Base-by-base conservation (phyloP, 441 rosid species). In the Euphorbia schlechtendalii region DNA sequence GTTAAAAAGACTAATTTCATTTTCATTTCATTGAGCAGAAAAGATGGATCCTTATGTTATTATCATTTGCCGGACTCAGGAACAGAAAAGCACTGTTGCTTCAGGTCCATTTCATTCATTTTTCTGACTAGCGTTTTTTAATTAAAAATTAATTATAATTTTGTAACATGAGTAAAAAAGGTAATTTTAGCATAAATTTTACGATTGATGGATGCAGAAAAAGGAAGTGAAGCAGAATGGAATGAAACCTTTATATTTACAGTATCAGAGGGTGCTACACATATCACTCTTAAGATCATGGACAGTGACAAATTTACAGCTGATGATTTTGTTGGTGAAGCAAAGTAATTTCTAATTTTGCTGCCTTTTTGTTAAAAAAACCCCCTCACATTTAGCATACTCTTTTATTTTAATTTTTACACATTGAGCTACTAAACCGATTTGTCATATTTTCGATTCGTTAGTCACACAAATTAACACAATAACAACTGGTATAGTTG, bases 221-320 rank as follows among this genome's bases (percentile, higher is more conserved):
- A 75, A 65, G 94, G 92, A 53, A 40, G 77, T 13, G 81, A 74
- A 56, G 89, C 92, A 41, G 86, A 81, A 63, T 90, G 95, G 96
- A 86, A 90, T 0, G 96, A 90, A 81, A 90, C 77, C 22, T 87
- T 87, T 69, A 66, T 83, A n/a, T 90, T 90, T 65, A 76, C 77
- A 5, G 57, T 90, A 21, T 73, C 87, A 0, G 86, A 78, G 49
- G 84, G 79, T 55, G 77, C 74, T 21, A 40, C 79, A 12, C 88
- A 86, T 65, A 69, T 86, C 66, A 69, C 9, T 38, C 70, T 82
- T 17, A 90, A 82, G 69, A 66, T 90, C 56, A 73, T 84, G 73
- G 96, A 90, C 74, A 74, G 68, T 18, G 96, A 90, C 66, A 30
- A 57, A 7, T 59, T 73, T 13, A 69, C 81, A 0, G 63, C 53